phyloP scores from a whole-genome alignment of 2,329 filamentous ascomycete genomes.

The Tolypocladium tropicale region DNA sequence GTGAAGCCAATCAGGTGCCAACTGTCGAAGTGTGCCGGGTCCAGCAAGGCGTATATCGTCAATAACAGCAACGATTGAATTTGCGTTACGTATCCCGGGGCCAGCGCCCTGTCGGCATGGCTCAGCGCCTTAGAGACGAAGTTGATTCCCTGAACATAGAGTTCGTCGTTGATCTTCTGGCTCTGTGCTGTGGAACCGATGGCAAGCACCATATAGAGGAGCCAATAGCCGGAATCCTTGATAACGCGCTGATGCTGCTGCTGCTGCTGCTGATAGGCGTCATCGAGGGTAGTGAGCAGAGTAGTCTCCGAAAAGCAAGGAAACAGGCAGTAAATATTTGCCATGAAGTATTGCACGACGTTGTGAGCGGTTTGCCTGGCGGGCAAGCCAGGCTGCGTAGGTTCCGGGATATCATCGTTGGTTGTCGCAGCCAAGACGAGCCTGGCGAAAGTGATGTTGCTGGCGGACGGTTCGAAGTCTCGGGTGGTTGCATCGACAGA shows the following conservation, averaged over 20 bases:
- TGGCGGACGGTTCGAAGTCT: conserved; percentile 83
- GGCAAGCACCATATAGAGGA: conserved; percentile 80
- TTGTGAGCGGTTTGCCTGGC: conserved; percentile 56
- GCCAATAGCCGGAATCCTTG: conserved; percentile 67
- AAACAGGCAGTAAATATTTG: conserved; percentile 68
- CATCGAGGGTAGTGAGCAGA: conserved; percentile 69
- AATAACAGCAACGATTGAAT: conserved; percentile 82
- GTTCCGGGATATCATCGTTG: conserved; percentile 60
- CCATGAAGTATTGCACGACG: conserved; percentile 74
- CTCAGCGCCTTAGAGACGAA: conserved; percentile 57
- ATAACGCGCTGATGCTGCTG: conserved; percentile 53
- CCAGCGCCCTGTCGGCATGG: conserved; percentile 72
- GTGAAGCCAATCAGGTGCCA: conserved; percentile 93
- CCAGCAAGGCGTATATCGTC: conserved; percentile 80
- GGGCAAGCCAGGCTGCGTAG: conserved; percentile 54
- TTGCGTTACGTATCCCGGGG: conserved; percentile 73
- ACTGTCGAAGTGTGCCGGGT: conserved; percentile 83
- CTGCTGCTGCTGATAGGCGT: conserved; percentile 63
- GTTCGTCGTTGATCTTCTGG: conserved; percentile 53
- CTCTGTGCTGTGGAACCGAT: conserved; percentile 70
- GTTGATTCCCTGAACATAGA: conserved; percentile 45
- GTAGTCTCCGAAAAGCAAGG: conserved; percentile 75
- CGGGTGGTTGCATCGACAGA: conserved; percentile 90
- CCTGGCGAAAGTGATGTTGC: conserved; percentile 85
- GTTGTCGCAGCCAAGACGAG: conserved; percentile 76